Percentiles rank a stretch among this genome's conserved stretches.
These are phyloP conservation scores for Vickermania ingenoplastis DNA, from an alignment of 208 protist genomes.

Conservation along the genomic window DNA sequence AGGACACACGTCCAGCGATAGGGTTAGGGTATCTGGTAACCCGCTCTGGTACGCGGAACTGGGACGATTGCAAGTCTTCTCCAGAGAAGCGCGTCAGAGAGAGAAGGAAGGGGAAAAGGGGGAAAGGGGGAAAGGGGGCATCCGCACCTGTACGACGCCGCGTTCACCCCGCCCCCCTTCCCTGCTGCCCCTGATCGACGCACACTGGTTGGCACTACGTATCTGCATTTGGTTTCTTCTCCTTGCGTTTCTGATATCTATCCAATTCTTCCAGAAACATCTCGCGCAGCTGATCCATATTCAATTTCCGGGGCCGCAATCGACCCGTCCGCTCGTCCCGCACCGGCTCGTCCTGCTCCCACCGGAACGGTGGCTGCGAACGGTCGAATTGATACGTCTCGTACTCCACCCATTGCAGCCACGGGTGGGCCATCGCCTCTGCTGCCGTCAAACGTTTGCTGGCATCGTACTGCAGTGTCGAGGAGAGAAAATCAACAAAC, in stretches of 20 bases:
- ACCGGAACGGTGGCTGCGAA: not conserved
- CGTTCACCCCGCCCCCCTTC: too few relatives aligned
- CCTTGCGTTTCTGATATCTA: slow-evolving; percentile 14
- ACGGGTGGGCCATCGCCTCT: slow-evolving; percentile 82
- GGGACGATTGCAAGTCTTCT: too few relatives aligned
- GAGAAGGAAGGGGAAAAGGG: too few relatives aligned
- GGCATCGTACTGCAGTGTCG: slow-evolving; percentile 91
- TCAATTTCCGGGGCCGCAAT: slow-evolving; percentile 19
- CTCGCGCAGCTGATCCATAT: slow-evolving; percentile 31
- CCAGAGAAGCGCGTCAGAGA: too few relatives aligned
- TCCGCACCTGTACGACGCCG: too few relatives aligned
- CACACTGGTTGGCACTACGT: too few relatives aligned
- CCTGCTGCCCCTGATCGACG: too few relatives aligned
- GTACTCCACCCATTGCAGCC: slow-evolving; percentile 37
- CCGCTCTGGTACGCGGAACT: too few relatives aligned
- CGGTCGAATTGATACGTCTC: slow-evolving; percentile 8
- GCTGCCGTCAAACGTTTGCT: slow-evolving; percentile 88
- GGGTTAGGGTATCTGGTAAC: too few relatives aligned
- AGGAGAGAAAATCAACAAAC: slow-evolving; percentile 85
- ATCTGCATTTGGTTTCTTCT: too few relatives aligned
- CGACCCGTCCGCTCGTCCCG: slow-evolving; percentile 23
- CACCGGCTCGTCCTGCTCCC: not conserved
- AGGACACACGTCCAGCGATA: too few relatives aligned
- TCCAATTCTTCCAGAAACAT: slow-evolving; percentile 59
- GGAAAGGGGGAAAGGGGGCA: too few relatives aligned